Conservation (phyloP, 225 moss, liverwort and hornwort species). For the Sphagnum contortum region DNA sequence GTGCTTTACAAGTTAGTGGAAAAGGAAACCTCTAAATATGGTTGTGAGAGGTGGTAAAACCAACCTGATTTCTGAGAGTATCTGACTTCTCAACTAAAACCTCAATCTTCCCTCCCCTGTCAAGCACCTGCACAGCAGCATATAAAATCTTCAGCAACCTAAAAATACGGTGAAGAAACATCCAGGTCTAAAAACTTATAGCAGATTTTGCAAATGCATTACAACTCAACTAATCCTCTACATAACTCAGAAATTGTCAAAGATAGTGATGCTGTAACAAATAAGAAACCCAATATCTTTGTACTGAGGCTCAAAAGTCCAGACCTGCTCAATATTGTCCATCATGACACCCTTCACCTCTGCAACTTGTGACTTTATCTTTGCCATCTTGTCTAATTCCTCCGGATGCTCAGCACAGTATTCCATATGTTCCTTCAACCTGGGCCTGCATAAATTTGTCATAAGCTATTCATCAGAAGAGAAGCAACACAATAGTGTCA, state of each 20-base stretch:
- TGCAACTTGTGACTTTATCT: slow-evolving; percentile 11
- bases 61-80: slow-evolving; percentile 17
- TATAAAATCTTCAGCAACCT: not conserved
- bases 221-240: not conserved
- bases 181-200: not conserved
- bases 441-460: slow-evolving; percentile 1
- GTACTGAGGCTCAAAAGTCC: not conserved
- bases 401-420: slow-evolving; percentile 10
- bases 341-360: slow-evolving; percentile 13
- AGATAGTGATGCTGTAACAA: not conserved
- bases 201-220: too few relatives aligned
- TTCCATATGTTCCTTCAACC: slow-evolving; percentile 11
- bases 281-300: not conserved
- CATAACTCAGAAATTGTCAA: too few relatives aligned
- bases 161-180: not conserved
- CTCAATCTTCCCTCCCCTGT: slow-evolving; percentile 42
- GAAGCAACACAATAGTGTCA: not conserved
- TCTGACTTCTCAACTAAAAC: slow-evolving; percentile 31
- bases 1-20: too few relatives aligned
- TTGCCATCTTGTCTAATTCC: slow-evolving; percentile 9
- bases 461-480: not conserved
- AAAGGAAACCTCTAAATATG: too few relatives aligned
- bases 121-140: slow-evolving; percentile 14
- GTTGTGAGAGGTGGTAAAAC: too few relatives aligned
- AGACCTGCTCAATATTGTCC: slow-evolving; percentile 11